Evolutionary conservation across 148 eudicot species (phyloP), one percentile per base, ranked within the genome.

Genomic region (Silene conica): DNA sequence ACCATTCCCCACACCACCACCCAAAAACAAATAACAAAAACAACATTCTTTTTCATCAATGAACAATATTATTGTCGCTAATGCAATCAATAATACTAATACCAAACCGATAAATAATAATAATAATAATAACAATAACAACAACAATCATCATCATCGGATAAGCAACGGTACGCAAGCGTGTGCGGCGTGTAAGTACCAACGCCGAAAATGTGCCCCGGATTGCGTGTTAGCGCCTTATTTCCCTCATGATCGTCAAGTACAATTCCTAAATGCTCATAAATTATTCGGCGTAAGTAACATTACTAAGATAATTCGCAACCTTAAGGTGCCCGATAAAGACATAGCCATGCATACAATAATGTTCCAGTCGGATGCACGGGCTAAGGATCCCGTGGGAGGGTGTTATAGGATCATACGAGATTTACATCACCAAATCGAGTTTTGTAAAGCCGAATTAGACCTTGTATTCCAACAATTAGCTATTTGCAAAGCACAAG

Each of bases 161-260:
- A 75, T 63, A 21, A 83, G 81, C 70, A 84, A 70, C 69, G 82
- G 80, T 19, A 78, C 82, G 69, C 90, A 90, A 62, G 97, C 97
- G 10, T 92, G 97, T 75, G 97, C 97, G 4, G 97, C 97, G 6
- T 92, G 97, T 38, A 88, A 90, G 52, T 88, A 89, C 82, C 97
- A 88, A 19, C 92, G 97, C 18, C 74, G 93, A 19, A 92, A 90
- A 73, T 92, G 97, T 73, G 85, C 85, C 2, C 80, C 90, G 0
- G 90, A 92, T 70, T 92, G 97, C 78, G 77, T 83, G 6, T 81
- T 90, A 57, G 93, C 91, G 41, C 97, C 97, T 28, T 92, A 87
- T 43, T 92, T 92, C 71, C 97, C 96, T 67, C 95, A 87, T 76
- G 85, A 88, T 72, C 84, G 87, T 5, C 92, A 85, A 52, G 74